Evolutionary conservation across 1,284 basidiomycete species (phyloP), one percentile per base, ranked within the genome.

Genomic region (Cutaneotrichosporon sp.): DNA sequence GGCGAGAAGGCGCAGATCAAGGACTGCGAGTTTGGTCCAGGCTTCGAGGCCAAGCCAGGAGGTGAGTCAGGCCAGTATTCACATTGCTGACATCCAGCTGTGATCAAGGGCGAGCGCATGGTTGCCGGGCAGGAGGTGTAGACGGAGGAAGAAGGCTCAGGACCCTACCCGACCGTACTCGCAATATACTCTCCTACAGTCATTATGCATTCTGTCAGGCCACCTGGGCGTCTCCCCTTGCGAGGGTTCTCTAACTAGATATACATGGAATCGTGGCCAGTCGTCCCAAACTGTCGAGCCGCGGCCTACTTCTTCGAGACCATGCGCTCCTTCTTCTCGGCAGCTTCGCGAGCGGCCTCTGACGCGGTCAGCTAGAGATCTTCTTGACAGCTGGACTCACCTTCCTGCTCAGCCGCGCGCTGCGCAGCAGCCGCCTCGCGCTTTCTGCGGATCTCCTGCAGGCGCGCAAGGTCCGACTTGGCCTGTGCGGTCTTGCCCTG

Each of bases 401-500:
- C 87, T 65, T 89, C 88, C 12, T 84, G 79, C 68, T 92, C 90
- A 1, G 89, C 89, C 75, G 87, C 83, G 51, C 90, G 79, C 78
- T 86, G 88, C 3, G 87, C 87, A 44, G 84, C 84, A 6, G 90
- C 90, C 33, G 83, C 85, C 58, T 91, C 90, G 51, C 91, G 84
- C 57, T 92, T 87, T 53, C 83, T 83, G 59, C 83, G 82, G 65
- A 96, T 88, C 81, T 85, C 87, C 46, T 83, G 82, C n/a, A 96
- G 81, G 49, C 91, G 83, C 17, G 86, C 83, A 39, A 96, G 82
- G 73, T 96, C 91, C 5, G 82, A 71, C 76, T 90, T 88, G 31
- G 91, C 90, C 72, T 94, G 80, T 25, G 86, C 83, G 0, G 91
- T 94, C 83, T 94, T 87, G 56, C 90, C 90, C 72, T 80, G 76